These are phyloP conservation scores for Syzygium jambos DNA, from an alignment of 345 rosid genomes.

Conservation along the genomic window DNA sequence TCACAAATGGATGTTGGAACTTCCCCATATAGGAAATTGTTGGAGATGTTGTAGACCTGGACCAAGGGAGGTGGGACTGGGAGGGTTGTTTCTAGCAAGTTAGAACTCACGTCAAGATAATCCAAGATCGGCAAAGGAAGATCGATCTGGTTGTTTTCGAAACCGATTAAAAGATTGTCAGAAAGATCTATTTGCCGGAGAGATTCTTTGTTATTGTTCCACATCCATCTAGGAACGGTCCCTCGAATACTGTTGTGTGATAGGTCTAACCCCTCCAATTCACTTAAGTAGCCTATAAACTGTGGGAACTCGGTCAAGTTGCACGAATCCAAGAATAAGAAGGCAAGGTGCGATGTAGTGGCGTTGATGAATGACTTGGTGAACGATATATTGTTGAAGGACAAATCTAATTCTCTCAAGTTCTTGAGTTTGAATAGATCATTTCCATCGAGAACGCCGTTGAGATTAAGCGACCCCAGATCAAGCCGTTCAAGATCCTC, in stretches of 20 bases:
- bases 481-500: no score
- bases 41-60: neutral
- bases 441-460: neutral
- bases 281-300: no score
- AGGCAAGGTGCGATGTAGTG: neutral
- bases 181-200: rapidly evolving
- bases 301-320: neutral
- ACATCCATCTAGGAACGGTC: neutral
- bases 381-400: neutral
- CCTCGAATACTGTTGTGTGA: neutral
- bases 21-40: neutral
- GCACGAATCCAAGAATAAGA: rapidly evolving
- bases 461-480: rapidly evolving
- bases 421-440: neutral
- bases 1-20: neutral
- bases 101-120: neutral
- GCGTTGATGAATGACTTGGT: neutral
- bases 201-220: neutral
- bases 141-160: neutral
- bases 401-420: rapidly evolving
- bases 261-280: rapidly evolving
- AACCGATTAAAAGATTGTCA: no score
- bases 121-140: neutral
- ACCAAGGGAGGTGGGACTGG: neutral
- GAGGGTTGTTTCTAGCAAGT: neutral